Base-by-base conservation (phyloP, 805 yeast species). In the Cyberlindnera bimundalis region DNA sequence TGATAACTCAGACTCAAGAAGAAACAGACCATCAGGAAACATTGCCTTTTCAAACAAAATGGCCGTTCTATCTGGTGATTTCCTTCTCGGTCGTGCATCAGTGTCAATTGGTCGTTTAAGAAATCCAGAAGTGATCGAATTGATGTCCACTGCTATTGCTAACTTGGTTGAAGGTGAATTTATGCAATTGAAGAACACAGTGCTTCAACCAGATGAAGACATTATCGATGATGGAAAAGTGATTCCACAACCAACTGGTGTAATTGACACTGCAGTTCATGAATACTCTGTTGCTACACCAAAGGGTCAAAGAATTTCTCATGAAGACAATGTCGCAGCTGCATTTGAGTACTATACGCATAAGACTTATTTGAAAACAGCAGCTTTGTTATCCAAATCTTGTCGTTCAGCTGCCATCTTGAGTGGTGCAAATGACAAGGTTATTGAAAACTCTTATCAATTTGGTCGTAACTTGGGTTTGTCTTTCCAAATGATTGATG, bases 61-160 rank as follows among this genome's bases (percentile, higher is more conserved):
- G 97, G 95, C 99, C 7, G 89, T 93, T 29, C 71, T 93, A 42
- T 98, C 97, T 0, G 99, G 99, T 33, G 99, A 93, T 66, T 93
- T 93, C 65, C 64, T 93, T 43, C 74, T 93, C 34, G 99, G 96
- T 14, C 75, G 99, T 54, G 98, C 99, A 0, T 90, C 98, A 0
- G 97, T 93, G 9, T 90, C 96, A 2, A 81, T 93, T 50, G 95
- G 97, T 11, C 71, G 99, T 46, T 67, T 93, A 37, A 73, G 97
- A 58, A 91, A 93, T 61, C 91, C 96, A n/a, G 98, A 93, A 67
- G 99, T 93, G 33, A 90, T 89, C 43, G 99, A 93, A 67, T 72
- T 93, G 46, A 78, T 93, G 68, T 89, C 97, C 3, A 91, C 96
- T 12, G 84, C 96, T 24, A 93, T 93, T 59, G 99, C 98, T 11